Base-by-base conservation (phyloP, 2,329 filamentous ascomycete genomes). In the Cryphonectria japonica region DNA sequence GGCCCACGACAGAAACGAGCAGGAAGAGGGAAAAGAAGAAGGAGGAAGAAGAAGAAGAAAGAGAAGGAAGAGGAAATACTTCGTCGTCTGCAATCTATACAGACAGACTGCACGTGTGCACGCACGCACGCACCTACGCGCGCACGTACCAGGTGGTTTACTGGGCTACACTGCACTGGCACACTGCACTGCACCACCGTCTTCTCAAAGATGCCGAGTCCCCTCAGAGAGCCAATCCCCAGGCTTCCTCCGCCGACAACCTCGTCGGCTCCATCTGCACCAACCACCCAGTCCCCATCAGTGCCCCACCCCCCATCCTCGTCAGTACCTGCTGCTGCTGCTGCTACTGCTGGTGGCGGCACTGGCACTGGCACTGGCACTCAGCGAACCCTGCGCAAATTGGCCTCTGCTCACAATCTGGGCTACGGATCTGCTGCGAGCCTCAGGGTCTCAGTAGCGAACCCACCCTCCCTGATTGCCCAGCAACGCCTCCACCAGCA, bases 401-500 rank as follows among this genome's bases (percentile, higher is more conserved):
- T 93, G 41, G 91, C 94, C 80, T 94, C 92, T 43, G 92, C 93
- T 66, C 92, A 94, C 82, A 85, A 87, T 80, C 81, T 93, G 68
- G 88, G 89, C 78, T 41, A 63, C 59, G 67, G 59, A 29, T 60
- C 71, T n/a, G 69, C 65, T 57, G 43, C 71, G 9, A 73, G 52
- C 52, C 69, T 62, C 22, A 64, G 71, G 34, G 78, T 89, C 73
- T 86, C 87, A 76, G 82, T 83, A 69, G 78, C 82, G 69, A 82
- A 79, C 73, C 83, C 83, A 71, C 83, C 87, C 34, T 88, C 88
- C 0, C 83, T 91, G 74, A 89, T 90, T 76, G 86, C 89, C n/a
- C 88, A 91, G 76, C 89, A 91, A 77, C 86, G 87, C 62, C 85
- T 50, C 68, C 84, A 77, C 62, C 77, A 83, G 69, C 81, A 84